These are phyloP conservation scores for Trypanosomatidae sp. DNA, from an alignment of 208 protist species.

Conservation along the genomic window DNA sequence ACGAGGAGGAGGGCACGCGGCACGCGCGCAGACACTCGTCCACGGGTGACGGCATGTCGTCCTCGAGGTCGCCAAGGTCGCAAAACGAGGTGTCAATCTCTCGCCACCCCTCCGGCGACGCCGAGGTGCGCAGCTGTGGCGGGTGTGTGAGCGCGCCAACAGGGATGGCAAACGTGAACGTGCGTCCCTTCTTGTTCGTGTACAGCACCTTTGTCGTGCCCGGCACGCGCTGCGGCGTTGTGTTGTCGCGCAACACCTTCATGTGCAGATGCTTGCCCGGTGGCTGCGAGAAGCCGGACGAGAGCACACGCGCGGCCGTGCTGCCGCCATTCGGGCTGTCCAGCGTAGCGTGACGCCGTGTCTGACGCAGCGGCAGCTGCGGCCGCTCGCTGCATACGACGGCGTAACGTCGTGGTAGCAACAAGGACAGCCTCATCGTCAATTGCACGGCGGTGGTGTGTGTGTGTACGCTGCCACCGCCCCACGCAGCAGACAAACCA, in stretches of 20 bases:
- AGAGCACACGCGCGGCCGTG: slow-evolving; percentile 11
- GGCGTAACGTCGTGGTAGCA: too few species aligned
- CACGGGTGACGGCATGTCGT: slow-evolving; percentile 72
- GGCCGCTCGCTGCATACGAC: too few species aligned
- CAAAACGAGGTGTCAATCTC: slow-evolving; percentile 72
- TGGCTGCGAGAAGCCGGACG: slow-evolving; percentile 15
- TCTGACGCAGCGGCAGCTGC: too few species aligned
- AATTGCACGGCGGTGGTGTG: too few species aligned
- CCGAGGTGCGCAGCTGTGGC: slow-evolving; percentile 19
- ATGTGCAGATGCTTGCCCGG: slow-evolving; percentile 26
- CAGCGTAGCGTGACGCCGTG: too few species aligned
- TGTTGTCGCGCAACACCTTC: slow-evolving; percentile 20
- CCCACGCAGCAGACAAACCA: too few species aligned
- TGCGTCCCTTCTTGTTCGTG: slow-evolving; percentile 77
- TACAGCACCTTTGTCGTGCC: slow-evolving; percentile 76
- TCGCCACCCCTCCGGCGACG: slow-evolving; percentile 26
- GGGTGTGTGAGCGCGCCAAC: slow-evolving; percentile 67
- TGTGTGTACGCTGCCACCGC: too few species aligned
- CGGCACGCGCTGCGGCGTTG: slow-evolving; percentile 36
- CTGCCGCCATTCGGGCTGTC: too few species aligned
- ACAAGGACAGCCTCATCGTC: too few species aligned
- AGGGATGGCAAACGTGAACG: slow-evolving; percentile 72
- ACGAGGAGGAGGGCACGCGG: background rate
- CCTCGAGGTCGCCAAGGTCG: slow-evolving; percentile 63
- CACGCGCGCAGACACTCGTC: slow-evolving; percentile 21